phyloP scores from a whole-genome alignment of 2,329 filamentous ascomycete species.

The Mycocentrospora acerina region DNA sequence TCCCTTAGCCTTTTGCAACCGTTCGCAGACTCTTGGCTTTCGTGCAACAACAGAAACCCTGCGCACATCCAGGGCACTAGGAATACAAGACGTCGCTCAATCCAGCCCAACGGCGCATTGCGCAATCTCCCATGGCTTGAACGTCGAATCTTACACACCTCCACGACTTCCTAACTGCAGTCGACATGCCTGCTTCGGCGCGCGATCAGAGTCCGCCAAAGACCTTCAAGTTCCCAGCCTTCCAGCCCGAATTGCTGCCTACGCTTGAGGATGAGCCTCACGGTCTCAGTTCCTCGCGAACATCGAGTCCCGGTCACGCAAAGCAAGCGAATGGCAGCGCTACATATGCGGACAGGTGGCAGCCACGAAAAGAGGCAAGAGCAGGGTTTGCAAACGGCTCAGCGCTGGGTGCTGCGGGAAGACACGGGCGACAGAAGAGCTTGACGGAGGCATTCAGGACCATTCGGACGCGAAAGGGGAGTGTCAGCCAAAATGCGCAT shows the following conservation, averaged over 20 bases:
- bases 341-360: constrained; percentile 59
- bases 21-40: too few relatives aligned
- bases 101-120: constrained; percentile 1
- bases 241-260: constrained; percentile 45
- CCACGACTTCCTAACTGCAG: constrained; percentile 14
- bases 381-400: constrained; percentile 47
- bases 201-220: constrained; percentile 32
- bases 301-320: constrained; percentile 31
- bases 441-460: constrained; percentile 83
- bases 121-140: constrained; percentile 35
- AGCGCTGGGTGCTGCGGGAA: constrained; percentile 20
- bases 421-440: constrained; percentile 79
- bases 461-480: constrained; percentile 77
- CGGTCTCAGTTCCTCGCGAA: constrained; percentile 36
- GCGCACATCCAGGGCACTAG: too few relatives aligned
- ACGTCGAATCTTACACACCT: constrained; percentile 15
- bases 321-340: constrained; percentile 29
- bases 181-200: constrained; percentile 34
- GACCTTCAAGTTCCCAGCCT: constrained; percentile 50
- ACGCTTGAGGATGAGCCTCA: constrained; percentile 41
- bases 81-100: too few relatives aligned
- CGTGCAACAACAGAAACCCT: too few relatives aligned
- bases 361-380: constrained; percentile 58
- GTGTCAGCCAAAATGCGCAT: constrained; percentile 88
- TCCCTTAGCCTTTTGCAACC: too few relatives aligned